Percentiles rank a stretch among this genome's conserved stretches.
phyloP scores from a whole-genome alignment of 1,284 basidiomycete species.

The Cerrena zonata region DNA sequence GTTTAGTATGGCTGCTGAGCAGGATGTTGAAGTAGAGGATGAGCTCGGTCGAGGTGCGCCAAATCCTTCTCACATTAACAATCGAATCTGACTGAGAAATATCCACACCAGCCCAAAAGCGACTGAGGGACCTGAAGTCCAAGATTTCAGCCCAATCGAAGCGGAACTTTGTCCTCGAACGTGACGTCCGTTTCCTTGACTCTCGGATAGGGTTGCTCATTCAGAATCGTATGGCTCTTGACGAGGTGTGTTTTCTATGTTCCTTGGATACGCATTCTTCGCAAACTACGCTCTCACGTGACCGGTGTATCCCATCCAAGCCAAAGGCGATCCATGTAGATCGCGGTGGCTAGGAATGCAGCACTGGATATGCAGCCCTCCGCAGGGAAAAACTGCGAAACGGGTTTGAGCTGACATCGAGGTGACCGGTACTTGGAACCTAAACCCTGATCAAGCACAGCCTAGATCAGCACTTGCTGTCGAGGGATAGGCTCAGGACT shows the following conservation, averaged over 20 bases:
- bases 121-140: slow-evolving; percentile 90
- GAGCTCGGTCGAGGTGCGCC: slow-evolving; percentile 88
- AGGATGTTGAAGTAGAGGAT: slow-evolving; percentile 97
- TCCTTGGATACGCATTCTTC: neutral
- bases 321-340: too few species aligned
- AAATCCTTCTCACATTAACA: neutral
- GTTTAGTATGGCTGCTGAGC: slow-evolving; percentile 96
- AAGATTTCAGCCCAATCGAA: slow-evolving; percentile 97
- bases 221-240: slow-evolving; percentile 94
- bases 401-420: too few species aligned
- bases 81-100: neutral
- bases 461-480: too few species aligned
- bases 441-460: too few species aligned
- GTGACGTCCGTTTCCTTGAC: slow-evolving; percentile 97
- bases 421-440: too few species aligned
- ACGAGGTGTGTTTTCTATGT: slow-evolving; percentile 62
- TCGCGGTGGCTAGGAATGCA: too few species aligned
- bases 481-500: too few species aligned
- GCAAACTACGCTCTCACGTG: neutral
- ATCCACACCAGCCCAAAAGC: slow-evolving; percentile 75
- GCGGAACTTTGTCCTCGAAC: slow-evolving; percentile 98
- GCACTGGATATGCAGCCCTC: too few species aligned
- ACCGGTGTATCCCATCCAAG: too few species aligned
- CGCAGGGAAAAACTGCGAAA: too few species aligned
- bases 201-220: slow-evolving; percentile 95